phyloP scores from a whole-genome alignment of 169 alveolate genomes.

The Eimeria falciformis region DNA sequence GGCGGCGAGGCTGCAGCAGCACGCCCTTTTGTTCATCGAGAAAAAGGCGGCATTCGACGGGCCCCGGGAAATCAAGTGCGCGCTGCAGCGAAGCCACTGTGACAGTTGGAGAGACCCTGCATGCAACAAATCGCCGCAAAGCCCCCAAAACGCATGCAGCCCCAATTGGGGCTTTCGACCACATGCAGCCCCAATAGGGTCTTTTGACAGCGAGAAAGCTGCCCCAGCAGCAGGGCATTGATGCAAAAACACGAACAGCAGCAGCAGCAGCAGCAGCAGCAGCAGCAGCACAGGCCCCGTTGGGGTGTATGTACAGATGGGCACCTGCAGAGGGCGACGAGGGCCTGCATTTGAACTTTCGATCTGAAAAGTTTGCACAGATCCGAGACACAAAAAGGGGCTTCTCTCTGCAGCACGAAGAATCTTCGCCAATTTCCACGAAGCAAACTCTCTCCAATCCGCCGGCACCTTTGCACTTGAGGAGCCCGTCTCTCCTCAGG shows the following conservation, averaged over 20 bases:
- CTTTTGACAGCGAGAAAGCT: too few species aligned
- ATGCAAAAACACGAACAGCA: background rate
- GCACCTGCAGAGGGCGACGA: constrained; percentile 50
- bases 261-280: background rate
- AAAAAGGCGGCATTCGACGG: background rate
- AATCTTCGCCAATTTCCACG: constrained; percentile 72
- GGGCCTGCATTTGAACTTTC: constrained; percentile 72
- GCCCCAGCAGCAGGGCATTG: too few species aligned
- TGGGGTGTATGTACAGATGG: too few species aligned
- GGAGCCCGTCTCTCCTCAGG: constrained; percentile 7
- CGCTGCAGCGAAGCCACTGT: background rate
- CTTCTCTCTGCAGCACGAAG: constrained; percentile 1
- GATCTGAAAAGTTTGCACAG: constrained; percentile 72
- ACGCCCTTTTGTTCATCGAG: constrained; percentile 34
- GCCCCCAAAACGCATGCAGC: background rate
- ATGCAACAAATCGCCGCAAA: background rate
- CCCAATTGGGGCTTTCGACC: too few species aligned
- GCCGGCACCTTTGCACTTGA: background rate
- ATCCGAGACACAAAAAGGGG: constrained; percentile 12
- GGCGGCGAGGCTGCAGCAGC: background rate
- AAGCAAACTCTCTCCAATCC: background rate
- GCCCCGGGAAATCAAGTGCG: background rate
- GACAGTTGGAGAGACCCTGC: constrained; percentile 33
- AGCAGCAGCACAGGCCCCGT: background rate
- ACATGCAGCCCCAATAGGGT: too few species aligned